These are phyloP conservation scores for Paradendryphiella salina DNA, from an alignment of 2,329 filamentous ascomycete genomes.

Conservation along the genomic window DNA sequence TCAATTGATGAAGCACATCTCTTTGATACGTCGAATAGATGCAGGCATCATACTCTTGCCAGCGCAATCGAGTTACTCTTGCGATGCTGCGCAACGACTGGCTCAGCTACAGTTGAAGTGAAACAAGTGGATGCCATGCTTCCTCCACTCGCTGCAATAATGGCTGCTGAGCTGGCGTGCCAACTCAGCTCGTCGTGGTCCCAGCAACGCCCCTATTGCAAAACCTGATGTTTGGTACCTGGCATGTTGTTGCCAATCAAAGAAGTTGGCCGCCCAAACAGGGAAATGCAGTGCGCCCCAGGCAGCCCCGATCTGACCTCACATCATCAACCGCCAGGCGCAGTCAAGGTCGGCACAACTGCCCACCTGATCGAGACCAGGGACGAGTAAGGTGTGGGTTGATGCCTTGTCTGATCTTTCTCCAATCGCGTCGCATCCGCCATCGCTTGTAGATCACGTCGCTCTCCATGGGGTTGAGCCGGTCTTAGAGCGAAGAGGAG, in stretches of 20 bases:
- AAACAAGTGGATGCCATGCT: constrained; percentile 13
- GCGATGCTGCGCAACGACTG: constrained; percentile 10
- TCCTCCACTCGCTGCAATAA: constrained; percentile 2
- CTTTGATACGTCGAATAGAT: not conserved
- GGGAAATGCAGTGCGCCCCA: constrained; percentile 14
- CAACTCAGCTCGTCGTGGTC: constrained; percentile 11
- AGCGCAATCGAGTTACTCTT: constrained; percentile 1
- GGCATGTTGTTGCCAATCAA: constrained; percentile 1
- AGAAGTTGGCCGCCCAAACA: constrained; percentile 6
- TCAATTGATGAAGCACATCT: not conserved
- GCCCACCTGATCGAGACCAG: not conserved
- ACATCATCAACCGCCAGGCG: not conserved
- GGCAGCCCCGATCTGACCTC: constrained; percentile 8
- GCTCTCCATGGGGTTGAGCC: not conserved
- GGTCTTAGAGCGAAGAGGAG: not conserved
- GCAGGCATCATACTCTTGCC: not conserved
- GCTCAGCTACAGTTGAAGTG: constrained; percentile 12
- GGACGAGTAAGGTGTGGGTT: not conserved
- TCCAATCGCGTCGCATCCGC: not conserved
- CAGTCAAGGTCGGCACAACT: not conserved
- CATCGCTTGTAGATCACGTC: not conserved
- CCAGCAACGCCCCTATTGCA: constrained; percentile 8
- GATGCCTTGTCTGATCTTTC: not conserved
- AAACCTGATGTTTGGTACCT: constrained; percentile 3
- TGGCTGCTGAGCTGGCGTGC: constrained; percentile 18